Base-by-base conservation (phyloP, 805 yeast genomes). In the Monosporozyma aerobia region DNA sequence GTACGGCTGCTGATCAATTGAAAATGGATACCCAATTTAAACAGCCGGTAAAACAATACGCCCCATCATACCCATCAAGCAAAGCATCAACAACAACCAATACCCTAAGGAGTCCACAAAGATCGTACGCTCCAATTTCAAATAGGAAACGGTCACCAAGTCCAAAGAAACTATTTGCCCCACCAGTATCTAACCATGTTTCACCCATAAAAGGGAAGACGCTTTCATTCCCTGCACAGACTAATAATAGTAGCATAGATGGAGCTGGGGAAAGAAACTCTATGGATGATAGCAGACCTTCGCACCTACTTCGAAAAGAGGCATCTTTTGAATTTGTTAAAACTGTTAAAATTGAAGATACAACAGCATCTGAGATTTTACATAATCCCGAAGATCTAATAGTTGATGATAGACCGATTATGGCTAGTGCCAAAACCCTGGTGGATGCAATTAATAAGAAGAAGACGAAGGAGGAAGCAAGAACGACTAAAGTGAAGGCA, bases 321-420 rank as follows among this genome's bases (percentile, higher is more conserved):
- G 35, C 35, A 10, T 47, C 43, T 7, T 47, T 25, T 33, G 33
- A 35, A 47, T 35, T 14, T 19, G 9, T 39, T 1, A 19, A 27
- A 25, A 19, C 44, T 7, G 30, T 39, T 19, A 45, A 50, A 32
- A 29, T 48, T 10, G 55, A 54, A 27, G 61, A 67, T 40, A 59
- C 63, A 7, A 67, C 71, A 1, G 71, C 71, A 3, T 69, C 68
- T 4, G 69, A 67, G 50, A 51, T 67, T n/a, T 50, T 67, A 23
- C 70, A 67, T 54, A 51, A 67, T 54, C 69, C 69, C 1, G 51
- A 58, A 16, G 68, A 64, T 44, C 44, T 57, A 22, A 46, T 40
- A 2, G 54, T 65, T 32, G 71, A 67, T 52, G 56, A 59, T 48
- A 53, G 71, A 30, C 70, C 70, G 1, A 66, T 66, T 23, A 54